Percentiles rank a stretch among this genome's conserved stretches.
Conservation (phyloP, 257 asterid genomes). For the Cinchona pubescens region DNA sequence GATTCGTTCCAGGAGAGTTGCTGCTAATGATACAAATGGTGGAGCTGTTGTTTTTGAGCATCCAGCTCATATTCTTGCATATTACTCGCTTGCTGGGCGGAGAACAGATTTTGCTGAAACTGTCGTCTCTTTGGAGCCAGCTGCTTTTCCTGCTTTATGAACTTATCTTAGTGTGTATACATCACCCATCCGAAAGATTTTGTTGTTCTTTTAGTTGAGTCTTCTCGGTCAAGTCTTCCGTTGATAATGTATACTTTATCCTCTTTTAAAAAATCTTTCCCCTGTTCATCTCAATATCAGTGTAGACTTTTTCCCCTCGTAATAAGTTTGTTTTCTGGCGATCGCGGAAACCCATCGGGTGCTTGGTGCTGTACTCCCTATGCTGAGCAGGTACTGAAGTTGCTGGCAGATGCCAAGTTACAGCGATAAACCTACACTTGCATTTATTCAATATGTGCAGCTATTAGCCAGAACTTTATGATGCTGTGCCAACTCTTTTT, state of each 20-base stretch:
- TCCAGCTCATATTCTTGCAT: slow-evolving; percentile 84
- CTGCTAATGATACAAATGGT: slow-evolving; percentile 21
- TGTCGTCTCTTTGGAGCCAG: slow-evolving; percentile 51
- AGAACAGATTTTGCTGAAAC: slow-evolving; percentile 70
- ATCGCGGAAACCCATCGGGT: slow-evolving; percentile 2
- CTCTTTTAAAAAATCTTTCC: background rate
- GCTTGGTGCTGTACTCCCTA: slow-evolving; percentile 2
- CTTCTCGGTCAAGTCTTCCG: slow-evolving; percentile 3
- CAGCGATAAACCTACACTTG: background rate
- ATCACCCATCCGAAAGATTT: background rate
- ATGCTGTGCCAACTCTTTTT: background rate
- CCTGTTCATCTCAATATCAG: background rate
- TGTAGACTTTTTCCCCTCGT: background rate
- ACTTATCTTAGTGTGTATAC: slow-evolving; percentile 30
- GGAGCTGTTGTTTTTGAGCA: slow-evolving; percentile 34
- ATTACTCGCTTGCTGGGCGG: slow-evolving; percentile 83
- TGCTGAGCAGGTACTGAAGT: background rate
- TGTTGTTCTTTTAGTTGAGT: background rate
- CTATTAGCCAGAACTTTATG: background rate
- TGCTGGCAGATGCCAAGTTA: background rate
- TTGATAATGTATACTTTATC: slow-evolving; percentile 2
- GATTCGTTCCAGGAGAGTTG: slow-evolving; percentile 60
- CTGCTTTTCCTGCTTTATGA: slow-evolving; percentile 3
- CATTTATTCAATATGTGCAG: background rate
- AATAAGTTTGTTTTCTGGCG: slow-evolving; percentile 9